Evolutionary conservation across 108 stramenopile genomes (phyloP), one percentile per base, ranked within the genome.

Genomic region (Skeletonema potamos): DNA sequence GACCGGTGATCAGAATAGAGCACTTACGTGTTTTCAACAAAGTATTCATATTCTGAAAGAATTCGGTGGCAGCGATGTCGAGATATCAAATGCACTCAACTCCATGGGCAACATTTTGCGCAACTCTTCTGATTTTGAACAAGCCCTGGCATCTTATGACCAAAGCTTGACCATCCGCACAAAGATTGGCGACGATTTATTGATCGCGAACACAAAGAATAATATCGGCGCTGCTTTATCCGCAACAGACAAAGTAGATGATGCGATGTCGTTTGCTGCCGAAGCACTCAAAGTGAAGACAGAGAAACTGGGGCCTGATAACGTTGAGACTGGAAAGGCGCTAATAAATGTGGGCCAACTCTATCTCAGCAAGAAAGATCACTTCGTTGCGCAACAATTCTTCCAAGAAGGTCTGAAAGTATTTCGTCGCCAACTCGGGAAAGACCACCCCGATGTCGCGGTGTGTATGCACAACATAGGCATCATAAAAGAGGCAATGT

Each of bases 321-420:
- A 54, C 32, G 39, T 64, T 37, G 82, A 85, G 39, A 80, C 79
- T 36, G 77, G 73, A n/a, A 69, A 70, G 34, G 68, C 68, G 20
- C 66, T 85, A 1, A 63, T 75, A 22, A 80, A 85, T 46, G 58
- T 85, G 18, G 84, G 84, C 10, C 81, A 82, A 57, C 72, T 70
- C 15, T 82, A 74, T 43, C 39, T 82, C 27, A 58, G 44, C 41
- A 51, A 77, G 67, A 46, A 68, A 10, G 22, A 55, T 18, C 41
- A 71, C 57, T 6, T 17, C 10, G 29, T 17, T 22, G 74, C 75
- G 1, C 34, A 65, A 61, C 57, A 33, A 54, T 81, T 73, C 44
- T 78, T 68, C 81, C 64, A 86, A 86, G 73, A 73, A 84, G 88
- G 84, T 79, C 60, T 69, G 12, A 43, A 48, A 78, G 60, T 73